phyloP scores from a whole-genome alignment of 2,329 filamentous ascomycete genomes.

The Dryadomyces quercus-mongolicae region DNA sequence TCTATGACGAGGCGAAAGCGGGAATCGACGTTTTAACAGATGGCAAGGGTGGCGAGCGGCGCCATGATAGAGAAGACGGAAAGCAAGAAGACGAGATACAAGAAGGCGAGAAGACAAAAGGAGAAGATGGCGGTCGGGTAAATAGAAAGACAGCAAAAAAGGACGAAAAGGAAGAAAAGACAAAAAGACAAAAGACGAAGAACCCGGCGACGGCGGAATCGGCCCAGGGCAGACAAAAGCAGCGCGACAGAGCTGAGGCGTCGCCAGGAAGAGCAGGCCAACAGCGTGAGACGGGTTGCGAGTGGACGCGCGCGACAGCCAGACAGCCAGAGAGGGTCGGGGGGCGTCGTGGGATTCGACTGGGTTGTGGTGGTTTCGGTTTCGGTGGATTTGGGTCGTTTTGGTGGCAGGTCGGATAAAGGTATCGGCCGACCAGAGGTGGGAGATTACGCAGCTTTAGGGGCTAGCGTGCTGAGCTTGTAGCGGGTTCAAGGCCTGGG shows the following conservation, averaged over 20 bases:
- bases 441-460: not conserved
- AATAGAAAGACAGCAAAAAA: not conserved
- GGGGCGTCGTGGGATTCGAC: no score
- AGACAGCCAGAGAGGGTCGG: not conserved
- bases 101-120: not conserved
- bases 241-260: no score
- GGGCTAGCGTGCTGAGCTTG: not conserved
- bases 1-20: not conserved
- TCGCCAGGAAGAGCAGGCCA: not conserved
- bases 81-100: not conserved
- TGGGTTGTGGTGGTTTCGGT: no score
- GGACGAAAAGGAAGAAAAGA: not conserved
- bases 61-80: constrained; percentile 5
- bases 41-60: not conserved
- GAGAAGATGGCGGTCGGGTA: not conserved
- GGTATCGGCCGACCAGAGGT: not conserved
- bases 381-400: not conserved
- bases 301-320: not conserved
- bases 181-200: no score
- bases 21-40: not conserved
- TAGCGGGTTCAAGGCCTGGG: not conserved
- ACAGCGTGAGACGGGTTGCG: not conserved
- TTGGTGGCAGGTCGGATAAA: not conserved
- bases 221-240: no score
- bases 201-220: no score